Conservation (phyloP, 225 moss, liverwort and hornwort species). For the Antitrichia curtipendula region DNA sequence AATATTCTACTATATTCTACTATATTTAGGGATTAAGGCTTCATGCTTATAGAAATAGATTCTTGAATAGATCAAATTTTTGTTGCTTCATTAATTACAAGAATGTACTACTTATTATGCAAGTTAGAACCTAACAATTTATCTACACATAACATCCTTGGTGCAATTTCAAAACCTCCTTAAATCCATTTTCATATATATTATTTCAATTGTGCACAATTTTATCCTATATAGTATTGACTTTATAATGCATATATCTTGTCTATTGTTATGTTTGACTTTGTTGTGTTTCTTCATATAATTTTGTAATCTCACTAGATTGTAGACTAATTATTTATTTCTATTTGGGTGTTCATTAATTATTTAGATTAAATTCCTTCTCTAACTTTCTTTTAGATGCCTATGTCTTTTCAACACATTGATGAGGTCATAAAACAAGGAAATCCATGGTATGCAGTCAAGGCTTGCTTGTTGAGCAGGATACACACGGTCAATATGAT, state of each 20-base stretch:
- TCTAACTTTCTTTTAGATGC: no score
- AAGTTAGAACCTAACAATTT: conserved; percentile 43
- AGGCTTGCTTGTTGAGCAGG: no score
- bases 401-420: no score
- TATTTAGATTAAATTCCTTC: no score
- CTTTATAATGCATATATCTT: neutral
- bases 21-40: no score
- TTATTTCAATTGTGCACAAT: neutral
- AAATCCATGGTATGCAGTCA: no score
- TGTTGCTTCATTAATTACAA: conserved; percentile 1
- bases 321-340: neutral
- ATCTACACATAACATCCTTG: conserved; percentile 55
- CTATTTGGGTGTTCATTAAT: neutral
- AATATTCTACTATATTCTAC: no score
- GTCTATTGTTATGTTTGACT: neutral
- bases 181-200: neutral
- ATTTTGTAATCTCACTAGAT: neutral
- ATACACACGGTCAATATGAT: no score
- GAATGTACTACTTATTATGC: conserved; percentile 25
- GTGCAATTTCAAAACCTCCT: neutral
- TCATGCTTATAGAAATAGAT: no score
- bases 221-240: neutral
- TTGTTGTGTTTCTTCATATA: neutral
- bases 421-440: no score
- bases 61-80: no score